These are phyloP conservation scores for Colletotrichum cereale DNA, from an alignment of 2,329 filamentous ascomycete species.

Conservation along the genomic window DNA sequence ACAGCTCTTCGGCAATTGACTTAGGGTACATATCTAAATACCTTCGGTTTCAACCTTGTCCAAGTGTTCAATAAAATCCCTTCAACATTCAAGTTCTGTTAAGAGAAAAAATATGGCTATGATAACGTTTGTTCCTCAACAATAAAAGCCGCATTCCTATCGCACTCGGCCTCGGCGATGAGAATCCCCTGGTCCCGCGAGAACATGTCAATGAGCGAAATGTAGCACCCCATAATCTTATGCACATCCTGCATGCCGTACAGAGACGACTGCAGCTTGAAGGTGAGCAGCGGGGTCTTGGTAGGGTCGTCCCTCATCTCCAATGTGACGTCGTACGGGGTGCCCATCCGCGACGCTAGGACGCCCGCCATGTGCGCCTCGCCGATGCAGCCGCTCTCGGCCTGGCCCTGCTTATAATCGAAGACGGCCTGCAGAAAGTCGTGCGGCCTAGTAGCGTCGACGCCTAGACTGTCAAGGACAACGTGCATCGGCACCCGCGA, in stretches of 20 bases:
- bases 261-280: conserved; percentile 6
- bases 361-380: conserved; percentile 3
- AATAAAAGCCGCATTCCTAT: background rate
- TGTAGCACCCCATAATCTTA: background rate
- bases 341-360: background rate
- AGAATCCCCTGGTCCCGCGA: background rate
- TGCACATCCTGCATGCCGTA: background rate
- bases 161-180: background rate
- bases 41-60: too few relatives aligned
- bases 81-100: too few relatives aligned
- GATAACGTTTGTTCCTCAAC: background rate
- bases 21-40: too few relatives aligned
- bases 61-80: too few relatives aligned
- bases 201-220: background rate
- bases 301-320: conserved; percentile 15
- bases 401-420: conserved; percentile 14
- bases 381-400: background rate
- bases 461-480: background rate
- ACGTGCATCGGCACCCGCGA: conserved; percentile 3
- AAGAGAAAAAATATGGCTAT: too few relatives aligned
- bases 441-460: background rate
- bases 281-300: conserved; percentile 4
- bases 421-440: conserved; percentile 15
- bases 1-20: too few relatives aligned
- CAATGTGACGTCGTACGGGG: background rate